Base-by-base conservation (phyloP, 345 rosid species). In the Anastatica hierochuntica region DNA sequence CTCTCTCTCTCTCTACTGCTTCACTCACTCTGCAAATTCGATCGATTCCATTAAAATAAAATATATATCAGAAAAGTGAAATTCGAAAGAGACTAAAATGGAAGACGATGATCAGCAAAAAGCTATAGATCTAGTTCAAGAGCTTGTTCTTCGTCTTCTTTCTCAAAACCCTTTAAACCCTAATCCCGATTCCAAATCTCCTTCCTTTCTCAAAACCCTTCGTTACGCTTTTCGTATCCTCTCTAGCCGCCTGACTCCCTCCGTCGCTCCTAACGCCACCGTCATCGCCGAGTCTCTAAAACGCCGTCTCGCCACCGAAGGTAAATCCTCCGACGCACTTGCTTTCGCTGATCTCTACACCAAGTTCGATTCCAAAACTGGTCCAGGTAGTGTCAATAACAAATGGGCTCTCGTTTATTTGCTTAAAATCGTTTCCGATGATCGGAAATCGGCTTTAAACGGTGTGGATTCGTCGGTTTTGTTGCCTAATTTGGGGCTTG, bases 241-340 rank as follows among this genome's bases (percentile, higher is more conserved):
- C 60, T 80, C 87, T 56, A 88, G 99, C 73, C 80, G 90, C 30
- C 65, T 88, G 33, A 72, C 85, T 39, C 94, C 97, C 14, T 85
- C 97, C 21, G 71, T 80, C 39, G 66, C 79, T 19, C 85, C 90
- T 12, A 95, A 88, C 58, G 82, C 94, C 10, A 69, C 79, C 47
- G 85, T 94, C 18, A 70, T 85, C 52, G 86, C 97, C 3, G 99
- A 88, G 69, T 88, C 99, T 20, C 74, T 94, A 75, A 88, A 83
- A 71, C 97, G 95, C 57, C 83, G 83, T 14, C 97, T 94, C 49
- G 97, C 95, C 55, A 76, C 84, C 46, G 83, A 69, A 11, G 97
- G 95, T 73, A 85, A 79, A 67, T 88, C 97, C 68, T 79, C 95
- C 7, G 79, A 77, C 37, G 99, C 97, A 21, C 95, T 88, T 62